phyloP scores from a whole-genome alignment of 768 basidiomycete genomes.

The Hemileccinum impolitum region DNA sequence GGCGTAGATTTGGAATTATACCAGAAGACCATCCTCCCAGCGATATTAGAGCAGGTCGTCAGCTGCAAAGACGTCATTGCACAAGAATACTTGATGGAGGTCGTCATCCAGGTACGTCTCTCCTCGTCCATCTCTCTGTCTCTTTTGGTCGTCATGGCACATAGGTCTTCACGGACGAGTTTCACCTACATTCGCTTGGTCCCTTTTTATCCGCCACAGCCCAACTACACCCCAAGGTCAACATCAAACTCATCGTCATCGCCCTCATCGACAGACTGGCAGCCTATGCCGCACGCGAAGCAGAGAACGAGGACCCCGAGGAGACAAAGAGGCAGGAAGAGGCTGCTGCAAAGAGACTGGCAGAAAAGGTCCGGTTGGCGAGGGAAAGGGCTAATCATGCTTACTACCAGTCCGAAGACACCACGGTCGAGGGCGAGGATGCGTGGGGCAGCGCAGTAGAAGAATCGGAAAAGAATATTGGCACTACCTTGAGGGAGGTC shows the following conservation, averaged over 20 bases:
- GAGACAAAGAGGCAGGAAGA: constrained; percentile 93
- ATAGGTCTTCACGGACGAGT: constrained; percentile 97
- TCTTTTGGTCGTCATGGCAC: background rate
- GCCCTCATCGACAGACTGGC: constrained; percentile 95
- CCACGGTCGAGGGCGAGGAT: constrained; percentile 21
- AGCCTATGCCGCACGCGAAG: constrained; percentile 93
- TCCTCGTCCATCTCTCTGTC: background rate
- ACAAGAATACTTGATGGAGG: constrained; percentile 99
- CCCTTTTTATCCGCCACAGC: constrained; percentile 96
- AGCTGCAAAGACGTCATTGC: constrained; percentile 99
- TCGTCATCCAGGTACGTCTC: constrained; percentile 85
- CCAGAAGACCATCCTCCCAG: constrained; percentile 79
- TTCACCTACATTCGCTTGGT: constrained; percentile 93
- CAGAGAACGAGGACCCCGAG: constrained; percentile 94
- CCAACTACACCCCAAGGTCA: constrained; percentile 95
- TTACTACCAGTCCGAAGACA: constrained; percentile 34
- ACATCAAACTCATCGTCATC: constrained; percentile 98
- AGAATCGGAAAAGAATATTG: constrained; percentile 20
- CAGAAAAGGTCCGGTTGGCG: constrained; percentile 78
- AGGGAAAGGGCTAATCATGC: constrained; percentile 58
- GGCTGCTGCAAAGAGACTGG: constrained; percentile 82
- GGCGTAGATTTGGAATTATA: constrained; percentile 96
- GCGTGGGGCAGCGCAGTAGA: constrained; percentile 23
- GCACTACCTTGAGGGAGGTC: background rate
- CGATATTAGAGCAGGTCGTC: constrained; percentile 94